A percentile compares a stretch with the other conserved stretches of the same genome.
These are phyloP conservation scores for Coemansia sp. DNA, from an alignment of 192 early-diverging fungal species.

Conservation along the genomic window DNA sequence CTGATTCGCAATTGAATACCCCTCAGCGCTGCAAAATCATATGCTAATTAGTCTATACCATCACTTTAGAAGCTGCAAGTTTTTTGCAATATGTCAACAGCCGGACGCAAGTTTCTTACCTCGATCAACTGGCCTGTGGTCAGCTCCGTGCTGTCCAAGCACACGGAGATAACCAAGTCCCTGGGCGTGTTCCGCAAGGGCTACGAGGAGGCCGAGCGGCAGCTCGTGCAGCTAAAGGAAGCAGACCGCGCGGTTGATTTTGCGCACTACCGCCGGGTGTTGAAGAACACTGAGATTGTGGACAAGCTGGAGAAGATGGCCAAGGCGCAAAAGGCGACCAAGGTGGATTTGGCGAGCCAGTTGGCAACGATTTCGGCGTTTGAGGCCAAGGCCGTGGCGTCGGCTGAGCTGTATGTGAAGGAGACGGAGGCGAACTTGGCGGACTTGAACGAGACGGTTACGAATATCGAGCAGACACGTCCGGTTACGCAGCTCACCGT, in stretches of 20 bases:
- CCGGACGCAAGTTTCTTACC: slow-evolving; percentile 61
- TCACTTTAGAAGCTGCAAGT: slow-evolving; percentile 6
- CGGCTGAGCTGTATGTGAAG: slow-evolving; percentile 78
- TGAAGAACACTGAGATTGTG: slow-evolving; percentile 90
- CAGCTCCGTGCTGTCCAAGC: slow-evolving; percentile 70
- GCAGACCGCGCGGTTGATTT: slow-evolving; percentile 83
- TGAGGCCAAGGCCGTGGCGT: slow-evolving; percentile 67
- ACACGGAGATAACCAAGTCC: slow-evolving; percentile 84
- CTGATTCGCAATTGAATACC: not conserved
- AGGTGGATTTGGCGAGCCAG: slow-evolving; percentile 84
- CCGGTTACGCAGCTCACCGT: slow-evolving; percentile 91
- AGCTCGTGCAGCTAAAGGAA: slow-evolving; percentile 78
- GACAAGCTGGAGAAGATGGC: slow-evolving; percentile 87
- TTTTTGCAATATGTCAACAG: slow-evolving; percentile 50
- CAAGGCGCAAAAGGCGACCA: slow-evolving; percentile 71
- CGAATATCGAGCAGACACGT: slow-evolving; percentile 90
- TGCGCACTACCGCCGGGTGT: slow-evolving; percentile 76
- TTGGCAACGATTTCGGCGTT: slow-evolving; percentile 73
- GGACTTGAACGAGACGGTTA: slow-evolving; percentile 84
- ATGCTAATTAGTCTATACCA: not conserved
- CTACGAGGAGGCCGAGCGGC: slow-evolving; percentile 85
- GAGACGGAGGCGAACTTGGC: slow-evolving; percentile 82
- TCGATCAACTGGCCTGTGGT: slow-evolving; percentile 90
- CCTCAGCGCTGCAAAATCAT: not conserved
- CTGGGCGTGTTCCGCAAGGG: slow-evolving; percentile 91